Evolutionary conservation across 2,329 filamentous ascomycete genomes (phyloP).

Genomic region (Claviceps sp.): DNA sequence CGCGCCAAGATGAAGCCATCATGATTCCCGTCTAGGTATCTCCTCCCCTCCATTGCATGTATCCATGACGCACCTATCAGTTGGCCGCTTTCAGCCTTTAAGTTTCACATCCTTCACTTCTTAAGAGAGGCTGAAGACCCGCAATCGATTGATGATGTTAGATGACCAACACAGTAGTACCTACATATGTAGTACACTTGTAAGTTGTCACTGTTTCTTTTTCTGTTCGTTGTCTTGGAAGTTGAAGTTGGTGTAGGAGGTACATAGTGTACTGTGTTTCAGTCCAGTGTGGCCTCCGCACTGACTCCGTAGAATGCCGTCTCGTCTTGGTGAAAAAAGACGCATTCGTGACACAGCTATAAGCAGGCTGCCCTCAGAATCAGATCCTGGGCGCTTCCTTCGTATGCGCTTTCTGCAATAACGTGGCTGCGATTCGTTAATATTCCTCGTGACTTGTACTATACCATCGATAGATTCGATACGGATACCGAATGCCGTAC

Average conservation of each 20-base stretch:
- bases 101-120: too few species aligned
- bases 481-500: neutral
- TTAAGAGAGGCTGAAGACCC: neutral
- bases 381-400: neutral
- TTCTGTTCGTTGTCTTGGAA: neutral
- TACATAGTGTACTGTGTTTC: too few species aligned
- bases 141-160: neutral
- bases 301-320: too few species aligned
- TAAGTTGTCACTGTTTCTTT: too few species aligned
- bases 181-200: too few species aligned
- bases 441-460: too few species aligned
- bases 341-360: neutral
- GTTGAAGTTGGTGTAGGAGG: too few species aligned
- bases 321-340: neutral
- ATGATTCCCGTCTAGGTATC: neutral
- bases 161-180: neutral
- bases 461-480: too few species aligned
- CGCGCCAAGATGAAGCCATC: constrained; percentile 2
- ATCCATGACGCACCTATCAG: neutral
- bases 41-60: neutral
- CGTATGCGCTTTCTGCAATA: neutral
- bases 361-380: neutral
- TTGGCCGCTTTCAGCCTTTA: too few species aligned
- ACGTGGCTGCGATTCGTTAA: too few species aligned
- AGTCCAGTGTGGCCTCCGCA: too few species aligned